These are phyloP conservation scores for Hypoxylon perforatum DNA, from an alignment of 495 filamentous ascomycete genomes.

Conservation along the genomic window DNA sequence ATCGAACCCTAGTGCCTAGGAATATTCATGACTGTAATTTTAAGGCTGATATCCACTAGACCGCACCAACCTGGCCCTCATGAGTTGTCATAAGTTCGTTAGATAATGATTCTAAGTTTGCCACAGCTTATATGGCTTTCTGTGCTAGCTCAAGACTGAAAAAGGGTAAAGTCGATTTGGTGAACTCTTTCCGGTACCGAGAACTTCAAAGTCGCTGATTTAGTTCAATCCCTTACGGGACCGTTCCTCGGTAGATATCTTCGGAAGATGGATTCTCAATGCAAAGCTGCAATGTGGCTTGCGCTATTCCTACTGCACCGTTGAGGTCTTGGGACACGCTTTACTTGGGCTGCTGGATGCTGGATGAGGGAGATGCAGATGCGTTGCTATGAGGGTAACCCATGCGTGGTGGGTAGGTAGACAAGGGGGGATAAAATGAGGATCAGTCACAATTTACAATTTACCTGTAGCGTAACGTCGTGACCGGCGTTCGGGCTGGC, in stretches of 20 bases:
- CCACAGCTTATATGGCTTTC: too few relatives aligned
- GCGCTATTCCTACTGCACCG: constrained; percentile 40
- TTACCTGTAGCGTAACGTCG: constrained; percentile 28
- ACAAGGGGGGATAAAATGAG: constrained; percentile 21
- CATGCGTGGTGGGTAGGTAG: constrained; percentile 19
- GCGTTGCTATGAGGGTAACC: constrained; percentile 20
- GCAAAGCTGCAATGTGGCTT: constrained; percentile 41
- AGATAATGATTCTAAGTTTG: too few relatives aligned
- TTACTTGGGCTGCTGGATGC: constrained; percentile 30
- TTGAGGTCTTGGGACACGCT: constrained; percentile 35
- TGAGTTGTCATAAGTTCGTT: too few relatives aligned
- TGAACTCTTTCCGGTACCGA: too few relatives aligned
- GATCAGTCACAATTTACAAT: constrained; percentile 30
- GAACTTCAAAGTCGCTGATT: too few relatives aligned
- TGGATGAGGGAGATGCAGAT: constrained; percentile 5
- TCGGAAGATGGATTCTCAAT: constrained; percentile 7
- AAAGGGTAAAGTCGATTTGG: too few relatives aligned
- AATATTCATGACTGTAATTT: too few relatives aligned
- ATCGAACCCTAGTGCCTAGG: too few relatives aligned
- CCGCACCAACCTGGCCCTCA: too few relatives aligned
- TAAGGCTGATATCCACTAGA: too few relatives aligned
- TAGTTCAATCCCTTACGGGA: not conserved
- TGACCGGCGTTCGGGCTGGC: constrained; percentile 16
- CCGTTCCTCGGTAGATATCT: constrained; percentile 2
- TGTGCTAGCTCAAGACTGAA: too few relatives aligned